Conservation (phyloP, 2,329 filamentous ascomycete genomes). For the Pyrenophora tritici-repentis region DNA sequence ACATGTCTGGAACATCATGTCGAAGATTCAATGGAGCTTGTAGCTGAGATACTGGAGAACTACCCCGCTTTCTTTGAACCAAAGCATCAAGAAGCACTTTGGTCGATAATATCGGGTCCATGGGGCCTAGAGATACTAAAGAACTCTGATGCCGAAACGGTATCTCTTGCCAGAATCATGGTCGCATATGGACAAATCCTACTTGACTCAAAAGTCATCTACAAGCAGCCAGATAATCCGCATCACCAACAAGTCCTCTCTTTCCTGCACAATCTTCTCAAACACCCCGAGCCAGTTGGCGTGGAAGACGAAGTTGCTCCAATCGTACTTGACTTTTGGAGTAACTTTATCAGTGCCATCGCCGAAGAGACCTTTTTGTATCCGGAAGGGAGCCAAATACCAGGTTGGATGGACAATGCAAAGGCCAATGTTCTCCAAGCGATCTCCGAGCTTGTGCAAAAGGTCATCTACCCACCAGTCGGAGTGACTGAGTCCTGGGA, state of each 20-base stretch:
- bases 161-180: constrained; percentile 43
- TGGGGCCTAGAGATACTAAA: constrained; percentile 46
- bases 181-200: constrained; percentile 44
- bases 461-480: constrained; percentile 68
- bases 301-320: constrained; percentile 77
- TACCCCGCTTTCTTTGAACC: constrained; percentile 43
- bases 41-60: constrained; percentile 44
- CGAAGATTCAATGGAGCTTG: constrained; percentile 46
- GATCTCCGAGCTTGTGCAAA: constrained; percentile 69
- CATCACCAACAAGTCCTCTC: constrained; percentile 44
- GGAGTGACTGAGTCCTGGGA: constrained; percentile 69
- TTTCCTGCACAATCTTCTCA: constrained; percentile 68
- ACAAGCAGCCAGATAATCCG: constrained; percentile 55
- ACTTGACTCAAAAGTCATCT: constrained; percentile 39
- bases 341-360: constrained; percentile 72
- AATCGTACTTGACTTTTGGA: constrained; percentile 80
- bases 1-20: constrained; percentile 64
- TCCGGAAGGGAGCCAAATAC: constrained; percentile 39
- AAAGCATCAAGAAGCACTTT: constrained; percentile 41
- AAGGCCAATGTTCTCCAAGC: constrained; percentile 66
- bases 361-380: constrained; percentile 56
- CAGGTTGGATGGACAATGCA: constrained; percentile 63
- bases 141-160: constrained; percentile 42
- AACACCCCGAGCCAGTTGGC: constrained; percentile 68
- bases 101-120: constrained; percentile 39